A percentile compares a stretch with the other conserved stretches of the same genome.
phyloP scores from a whole-genome alignment of 1,284 basidiomycete species.

The Cutaneotrichosporon mucoides region DNA sequence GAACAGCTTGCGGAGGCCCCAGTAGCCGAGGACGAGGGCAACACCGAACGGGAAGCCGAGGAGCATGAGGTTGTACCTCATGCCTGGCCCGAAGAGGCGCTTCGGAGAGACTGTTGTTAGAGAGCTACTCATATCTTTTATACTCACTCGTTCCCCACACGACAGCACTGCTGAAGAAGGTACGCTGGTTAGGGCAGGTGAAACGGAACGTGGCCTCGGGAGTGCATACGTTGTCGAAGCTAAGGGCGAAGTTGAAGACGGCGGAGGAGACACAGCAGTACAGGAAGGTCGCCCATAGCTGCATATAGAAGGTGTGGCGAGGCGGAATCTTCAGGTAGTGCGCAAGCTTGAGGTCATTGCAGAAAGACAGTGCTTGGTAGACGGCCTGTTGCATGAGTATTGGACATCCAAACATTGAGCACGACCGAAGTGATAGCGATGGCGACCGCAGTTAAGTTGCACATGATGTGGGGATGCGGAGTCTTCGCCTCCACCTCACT shows the following conservation, averaged over 20 bases:
- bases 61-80: slow-evolving; percentile 58
- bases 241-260: slow-evolving; percentile 31
- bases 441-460: too few relatives aligned
- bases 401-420: too few relatives aligned
- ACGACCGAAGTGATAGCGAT: too few relatives aligned
- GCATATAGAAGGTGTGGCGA: slow-evolving; percentile 59
- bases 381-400: slow-evolving; percentile 38
- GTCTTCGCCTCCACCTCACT: too few relatives aligned
- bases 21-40: slow-evolving; percentile 57
- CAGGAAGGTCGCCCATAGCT: slow-evolving; percentile 63
- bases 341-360: slow-evolving; percentile 54
- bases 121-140: too few relatives aligned
- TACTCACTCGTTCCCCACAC: slow-evolving; percentile 73
- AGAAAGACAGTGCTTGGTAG: slow-evolving; percentile 52
- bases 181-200: slow-evolving; percentile 14
- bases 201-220: slow-evolving; percentile 19
- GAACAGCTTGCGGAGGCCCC: slow-evolving; percentile 14
- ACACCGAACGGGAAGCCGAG: slow-evolving; percentile 69
- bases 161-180: slow-evolving; percentile 51
- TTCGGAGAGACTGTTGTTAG: slow-evolving; percentile 45
- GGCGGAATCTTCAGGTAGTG: slow-evolving; percentile 37
- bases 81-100: slow-evolving; percentile 64
- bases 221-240: slow-evolving; percentile 25
- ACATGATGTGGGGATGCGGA: too few relatives aligned
- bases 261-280: slow-evolving; percentile 34